Base-by-base conservation (phyloP, 2,329 filamentous ascomycete genomes). In the Sclerotinia subarctica region DNA sequence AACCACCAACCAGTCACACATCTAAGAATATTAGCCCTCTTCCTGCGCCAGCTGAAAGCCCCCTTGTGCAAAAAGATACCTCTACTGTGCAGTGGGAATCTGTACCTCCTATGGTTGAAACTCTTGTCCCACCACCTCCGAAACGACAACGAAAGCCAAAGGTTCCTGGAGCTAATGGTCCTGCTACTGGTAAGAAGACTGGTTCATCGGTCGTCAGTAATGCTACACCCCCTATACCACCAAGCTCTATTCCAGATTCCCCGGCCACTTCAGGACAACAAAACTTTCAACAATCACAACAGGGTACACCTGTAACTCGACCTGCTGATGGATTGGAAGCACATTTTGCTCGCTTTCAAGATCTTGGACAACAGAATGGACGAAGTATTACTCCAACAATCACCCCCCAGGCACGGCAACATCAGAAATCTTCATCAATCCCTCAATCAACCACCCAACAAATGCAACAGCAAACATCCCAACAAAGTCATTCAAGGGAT, bases 71-170 rank as follows among this genome's bases (percentile, higher is more conserved):
- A 19, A 75, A 76, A 57, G 73, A 75, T 62, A 35, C 59, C 15
- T 51, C 59, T 2, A 66, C 38, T 64, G 66, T 72, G 44, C 75
- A 77, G 68, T 77, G 76, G 72, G 69, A 70, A 56, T 60, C 73
- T 42, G 72, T 75, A 13, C 46, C 59, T 38, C 59, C 59, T 24
- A 62, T 62, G 44, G 74, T 74, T 26, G 70, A 69, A 52, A 71
- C 72, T 19, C 68, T 72, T 19, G 69, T 72, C 47, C 78, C 79
- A 17, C 69, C 78, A 2, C 82, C 82, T 68, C 76, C 79, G 42
- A 78, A 78, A 66, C 77, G 80, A 42, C 78, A 79, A 66, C 75
- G 79, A 17, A 81, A 80, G 67, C 74, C 74, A 24, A 79, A 77
- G 58, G 77, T 77, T 19, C 54, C 76, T 21, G 73, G 70, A 63